A percentile compares a stretch with the other conserved stretches of the same genome.
phyloP scores from a whole-genome alignment of 2,329 filamentous ascomycete species.

The Phaeomoniella chlamydospora region DNA sequence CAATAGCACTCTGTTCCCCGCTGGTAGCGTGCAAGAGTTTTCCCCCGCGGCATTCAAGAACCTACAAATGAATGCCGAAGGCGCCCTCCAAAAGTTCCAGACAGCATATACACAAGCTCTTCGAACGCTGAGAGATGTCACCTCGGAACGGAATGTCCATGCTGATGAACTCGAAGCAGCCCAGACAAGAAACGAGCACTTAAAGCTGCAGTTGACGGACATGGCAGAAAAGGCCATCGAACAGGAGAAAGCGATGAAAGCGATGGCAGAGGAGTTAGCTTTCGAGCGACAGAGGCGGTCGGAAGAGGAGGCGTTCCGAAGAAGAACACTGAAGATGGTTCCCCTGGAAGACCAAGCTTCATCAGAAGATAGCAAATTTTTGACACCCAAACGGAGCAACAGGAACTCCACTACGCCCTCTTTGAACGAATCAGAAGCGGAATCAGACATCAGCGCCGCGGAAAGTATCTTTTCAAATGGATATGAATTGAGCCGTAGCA shows the following conservation, averaged over 20 bases:
- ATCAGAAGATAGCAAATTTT: background rate
- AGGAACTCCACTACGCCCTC: constrained; percentile 24
- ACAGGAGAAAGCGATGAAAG: constrained; percentile 41
- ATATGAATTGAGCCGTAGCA: constrained; percentile 15
- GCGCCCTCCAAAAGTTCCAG: constrained; percentile 39
- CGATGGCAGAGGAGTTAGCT: constrained; percentile 32
- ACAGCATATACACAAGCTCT: constrained; percentile 38
- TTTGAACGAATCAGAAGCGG: constrained; percentile 43
- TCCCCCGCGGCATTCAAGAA: constrained; percentile 41
- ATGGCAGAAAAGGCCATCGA: constrained; percentile 41
- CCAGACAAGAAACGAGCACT: constrained; percentile 38
- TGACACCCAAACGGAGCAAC: constrained; percentile 14
- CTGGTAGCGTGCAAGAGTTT: constrained; percentile 31
- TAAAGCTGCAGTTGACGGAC: constrained; percentile 47
- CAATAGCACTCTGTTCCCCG: constrained; percentile 36
- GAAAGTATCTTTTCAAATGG: constrained; percentile 31
- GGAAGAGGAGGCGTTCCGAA: constrained; percentile 22
- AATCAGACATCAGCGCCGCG: constrained; percentile 39
- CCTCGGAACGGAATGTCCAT: constrained; percentile 40
- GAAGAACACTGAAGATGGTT: constrained; percentile 17
- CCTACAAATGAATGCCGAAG: constrained; percentile 40
- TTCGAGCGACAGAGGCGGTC: constrained; percentile 24
- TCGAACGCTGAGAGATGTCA: constrained; percentile 33
- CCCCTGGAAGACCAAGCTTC: constrained; percentile 11
- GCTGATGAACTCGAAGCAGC: constrained; percentile 48